Percentiles rank a stretch among this genome's conserved stretches.
Conservation (phyloP, 371 early-diverging fungal species). For the Batkoa obscura region DNA sequence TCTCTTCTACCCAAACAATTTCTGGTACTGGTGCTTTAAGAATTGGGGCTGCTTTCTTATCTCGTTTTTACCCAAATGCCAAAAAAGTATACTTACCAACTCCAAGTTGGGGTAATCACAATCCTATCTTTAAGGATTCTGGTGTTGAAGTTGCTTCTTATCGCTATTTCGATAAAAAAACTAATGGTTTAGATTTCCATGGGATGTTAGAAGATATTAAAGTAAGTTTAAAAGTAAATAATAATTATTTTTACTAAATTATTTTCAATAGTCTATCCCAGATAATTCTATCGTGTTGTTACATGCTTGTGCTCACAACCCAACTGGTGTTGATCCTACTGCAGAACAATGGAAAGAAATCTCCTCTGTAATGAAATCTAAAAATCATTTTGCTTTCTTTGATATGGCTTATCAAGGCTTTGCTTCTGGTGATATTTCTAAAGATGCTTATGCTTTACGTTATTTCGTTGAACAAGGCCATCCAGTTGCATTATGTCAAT, state of each 20-base stretch:
- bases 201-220: slow-evolving; percentile 81
- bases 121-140: slow-evolving; percentile 77
- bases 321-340: slow-evolving; percentile 96
- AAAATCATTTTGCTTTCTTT: slow-evolving; percentile 81
- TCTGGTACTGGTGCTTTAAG: slow-evolving; percentile 96
- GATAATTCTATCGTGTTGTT: slow-evolving; percentile 78
- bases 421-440: slow-evolving; percentile 78
- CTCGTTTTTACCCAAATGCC: slow-evolving; percentile 56
- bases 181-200: slow-evolving; percentile 81
- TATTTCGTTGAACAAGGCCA: slow-evolving; percentile 73
- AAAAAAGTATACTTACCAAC: slow-evolving; percentile 85
- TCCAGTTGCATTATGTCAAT: slow-evolving; percentile 74
- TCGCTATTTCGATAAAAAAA: slow-evolving; percentile 84
- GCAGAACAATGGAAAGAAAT: slow-evolving; percentile 82
- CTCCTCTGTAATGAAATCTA: slow-evolving; percentile 54
- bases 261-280: slow-evolving; percentile 39
- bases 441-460: slow-evolving; percentile 89
- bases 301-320: slow-evolving; percentile 98
- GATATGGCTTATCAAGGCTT: slow-evolving; percentile 99
- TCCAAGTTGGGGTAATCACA: slow-evolving; percentile 97
- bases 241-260: background rate
- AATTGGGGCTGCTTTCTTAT: slow-evolving; percentile 82
- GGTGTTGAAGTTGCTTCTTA: slow-evolving; percentile 75
- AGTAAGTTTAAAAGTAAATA: slow-evolving; percentile 14
- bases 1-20: slow-evolving; percentile 83